Conservation (phyloP, 73 alveolate species). For the Blepharisma stoltei region DNA sequence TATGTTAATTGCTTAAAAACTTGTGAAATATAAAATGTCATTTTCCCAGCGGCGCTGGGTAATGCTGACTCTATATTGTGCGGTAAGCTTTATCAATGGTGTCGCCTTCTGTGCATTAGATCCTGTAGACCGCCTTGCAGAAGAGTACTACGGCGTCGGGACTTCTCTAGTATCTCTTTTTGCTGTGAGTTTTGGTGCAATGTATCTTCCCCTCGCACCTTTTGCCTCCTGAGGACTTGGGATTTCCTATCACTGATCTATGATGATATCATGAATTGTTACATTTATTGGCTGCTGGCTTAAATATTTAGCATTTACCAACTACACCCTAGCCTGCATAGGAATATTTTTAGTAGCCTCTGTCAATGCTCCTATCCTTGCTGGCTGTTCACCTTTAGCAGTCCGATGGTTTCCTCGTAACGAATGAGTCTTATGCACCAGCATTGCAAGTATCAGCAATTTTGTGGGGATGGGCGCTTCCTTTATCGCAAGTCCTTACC, state of each 20-base stretch:
- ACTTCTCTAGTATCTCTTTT: neutral
- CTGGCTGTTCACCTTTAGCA: slow-evolving; percentile 14
- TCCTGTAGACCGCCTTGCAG: neutral
- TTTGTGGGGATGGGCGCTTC: neutral
- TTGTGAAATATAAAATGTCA: too few species aligned
- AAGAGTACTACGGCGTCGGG: neutral
- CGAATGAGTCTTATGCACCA: neutral
- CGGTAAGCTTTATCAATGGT: neutral
- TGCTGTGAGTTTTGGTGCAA: neutral
- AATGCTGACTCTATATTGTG: neutral
- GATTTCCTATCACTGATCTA: slow-evolving; percentile 27
- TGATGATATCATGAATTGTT: slow-evolving; percentile 24
- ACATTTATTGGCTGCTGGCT: slow-evolving; percentile 30
- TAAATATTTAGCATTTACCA: neutral
- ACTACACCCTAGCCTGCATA: neutral
- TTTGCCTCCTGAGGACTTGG: slow-evolving; percentile 14
- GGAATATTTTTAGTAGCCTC: neutral
- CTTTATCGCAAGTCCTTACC: neutral
- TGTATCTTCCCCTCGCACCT: slow-evolving; percentile 29
- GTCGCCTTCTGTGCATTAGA: too few species aligned
- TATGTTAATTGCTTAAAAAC: too few species aligned
- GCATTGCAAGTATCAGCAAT: neutral
- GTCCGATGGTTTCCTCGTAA: neutral
- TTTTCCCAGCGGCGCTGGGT: neutral
- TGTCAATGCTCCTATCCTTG: neutral